Evolutionary conservation across 352 stramenopile species (phyloP).

Genomic region (Phytopythium chamaehyphon): DNA sequence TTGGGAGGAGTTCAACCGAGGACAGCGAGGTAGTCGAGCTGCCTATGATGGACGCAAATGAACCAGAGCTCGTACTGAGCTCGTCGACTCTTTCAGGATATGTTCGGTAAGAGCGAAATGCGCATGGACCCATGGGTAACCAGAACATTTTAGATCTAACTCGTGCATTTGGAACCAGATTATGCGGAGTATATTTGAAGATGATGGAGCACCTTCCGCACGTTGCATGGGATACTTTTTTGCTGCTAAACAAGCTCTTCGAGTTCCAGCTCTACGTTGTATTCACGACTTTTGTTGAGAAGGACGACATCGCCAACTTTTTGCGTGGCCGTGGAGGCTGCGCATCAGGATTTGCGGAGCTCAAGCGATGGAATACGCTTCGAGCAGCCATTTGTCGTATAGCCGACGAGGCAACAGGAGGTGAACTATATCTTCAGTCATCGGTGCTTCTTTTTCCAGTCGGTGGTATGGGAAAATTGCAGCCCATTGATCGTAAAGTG

Average conservation of each 20-base stretch:
- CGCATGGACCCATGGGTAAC: background rate
- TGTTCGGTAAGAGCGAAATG: constrained; percentile 36
- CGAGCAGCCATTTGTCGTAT: constrained; percentile 47
- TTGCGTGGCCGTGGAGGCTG: constrained; percentile 32
- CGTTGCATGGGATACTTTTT: constrained; percentile 64
- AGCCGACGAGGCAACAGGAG: constrained; percentile 38
- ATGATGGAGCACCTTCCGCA: constrained; percentile 83
- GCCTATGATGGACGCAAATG: constrained; percentile 26
- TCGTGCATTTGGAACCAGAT: constrained; percentile 21
- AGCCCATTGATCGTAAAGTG: constrained; percentile 18
- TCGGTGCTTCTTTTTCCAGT: constrained; percentile 24
- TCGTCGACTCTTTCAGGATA: constrained; percentile 70
- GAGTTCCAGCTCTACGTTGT: constrained; percentile 79
- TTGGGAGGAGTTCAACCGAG: background rate
- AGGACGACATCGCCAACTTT: constrained; percentile 40
- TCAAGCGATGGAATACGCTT: constrained; percentile 35
- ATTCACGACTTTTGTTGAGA: constrained; percentile 60
- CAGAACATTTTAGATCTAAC: constrained; percentile 1
- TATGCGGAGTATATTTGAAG: constrained; percentile 83
- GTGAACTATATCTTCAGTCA: constrained; percentile 45
- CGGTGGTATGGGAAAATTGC: constrained; percentile 3
- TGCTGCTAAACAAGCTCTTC: constrained; percentile 69
- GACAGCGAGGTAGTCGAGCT: constrained; percentile 6
- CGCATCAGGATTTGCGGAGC: constrained; percentile 14
- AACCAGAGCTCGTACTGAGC: constrained; percentile 64